phyloP scores from a whole-genome alignment of 352 stramenopile species.

The Peronosclerospora sorghi region DNA sequence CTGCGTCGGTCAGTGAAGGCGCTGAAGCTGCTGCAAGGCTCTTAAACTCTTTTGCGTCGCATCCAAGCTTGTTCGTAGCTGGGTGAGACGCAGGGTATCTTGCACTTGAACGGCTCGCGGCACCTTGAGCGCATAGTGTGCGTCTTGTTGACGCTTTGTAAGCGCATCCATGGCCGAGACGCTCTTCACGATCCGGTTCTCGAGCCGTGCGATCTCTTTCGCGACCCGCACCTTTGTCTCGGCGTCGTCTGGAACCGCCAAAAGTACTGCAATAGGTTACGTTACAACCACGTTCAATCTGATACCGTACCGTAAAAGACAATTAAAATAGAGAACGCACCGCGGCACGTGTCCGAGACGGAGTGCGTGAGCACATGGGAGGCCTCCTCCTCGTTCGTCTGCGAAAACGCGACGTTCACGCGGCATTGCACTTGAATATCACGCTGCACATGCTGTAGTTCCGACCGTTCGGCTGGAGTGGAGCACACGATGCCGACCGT shows the following conservation, averaged over 20 bases:
- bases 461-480: constrained; percentile 15
- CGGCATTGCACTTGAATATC: constrained; percentile 41
- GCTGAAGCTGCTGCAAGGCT: constrained; percentile 42
- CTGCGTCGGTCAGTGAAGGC: constrained; percentile 28
- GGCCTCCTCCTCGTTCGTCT: no score
- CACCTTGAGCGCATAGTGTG: constrained; percentile 54
- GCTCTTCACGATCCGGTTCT: constrained; percentile 56
- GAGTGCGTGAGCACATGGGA: constrained; percentile 35
- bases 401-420: constrained; percentile 18
- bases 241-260: constrained; percentile 47
- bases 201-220: constrained; percentile 46
- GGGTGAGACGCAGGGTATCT: constrained; percentile 38
- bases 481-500: constrained; percentile 24
- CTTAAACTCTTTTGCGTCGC: constrained; percentile 40
- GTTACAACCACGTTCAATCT: not conserved
- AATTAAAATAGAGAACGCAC: constrained; percentile 14
- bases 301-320: not conserved
- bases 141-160: constrained; percentile 23
- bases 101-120: constrained; percentile 52
- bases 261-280: constrained; percentile 28
- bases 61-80: constrained; percentile 46
- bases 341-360: constrained; percentile 40
- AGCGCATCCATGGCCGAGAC: constrained; percentile 35
- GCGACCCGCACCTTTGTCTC: constrained; percentile 57
- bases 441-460: constrained; percentile 25